These are phyloP conservation scores for Lachnellula cervina DNA, from an alignment of 2,329 filamentous ascomycete genomes.

Conservation along the genomic window DNA sequence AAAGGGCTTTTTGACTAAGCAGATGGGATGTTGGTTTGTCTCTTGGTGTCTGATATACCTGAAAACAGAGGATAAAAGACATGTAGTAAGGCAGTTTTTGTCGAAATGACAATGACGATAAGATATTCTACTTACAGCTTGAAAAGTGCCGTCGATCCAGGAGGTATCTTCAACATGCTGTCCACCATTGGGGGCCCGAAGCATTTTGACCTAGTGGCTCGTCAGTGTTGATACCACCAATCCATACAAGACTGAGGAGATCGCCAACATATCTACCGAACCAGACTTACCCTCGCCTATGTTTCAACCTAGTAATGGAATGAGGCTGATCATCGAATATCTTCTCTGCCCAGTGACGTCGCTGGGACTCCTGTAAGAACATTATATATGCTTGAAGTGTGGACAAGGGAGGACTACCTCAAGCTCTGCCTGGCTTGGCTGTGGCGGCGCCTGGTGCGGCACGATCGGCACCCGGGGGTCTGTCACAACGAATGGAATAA, in stretches of 20 bases:
- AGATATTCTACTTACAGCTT: constrained; percentile 40
- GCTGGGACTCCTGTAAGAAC: constrained; percentile 32
- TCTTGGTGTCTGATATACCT: too few relatives aligned
- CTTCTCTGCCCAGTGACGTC: constrained; percentile 55
- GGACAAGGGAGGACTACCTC: constrained; percentile 20
- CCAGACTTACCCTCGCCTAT: constrained; percentile 33
- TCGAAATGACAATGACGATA: not conserved
- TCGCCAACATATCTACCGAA: constrained; percentile 1
- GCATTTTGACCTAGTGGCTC: constrained; percentile 39
- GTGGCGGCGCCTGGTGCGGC: constrained; percentile 16
- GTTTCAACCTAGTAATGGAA: constrained; percentile 46
- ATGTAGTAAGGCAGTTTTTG: not conserved
- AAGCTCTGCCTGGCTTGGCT: constrained; percentile 17
- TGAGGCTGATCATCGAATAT: constrained; percentile 51
- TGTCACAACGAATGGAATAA: constrained; percentile 18
- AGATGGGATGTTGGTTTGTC: too few relatives aligned
- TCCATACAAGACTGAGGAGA: constrained; percentile 10
- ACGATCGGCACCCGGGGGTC: constrained; percentile 18
- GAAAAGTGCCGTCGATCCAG: constrained; percentile 48
- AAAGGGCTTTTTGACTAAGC: too few relatives aligned
- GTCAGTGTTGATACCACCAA: constrained; percentile 6
- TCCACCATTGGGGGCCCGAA: constrained; percentile 43
- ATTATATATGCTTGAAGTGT: constrained; percentile 2
- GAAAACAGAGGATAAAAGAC: not conserved
- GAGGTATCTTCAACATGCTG: constrained; percentile 41